Conservation (phyloP, 108 stramenopile species). For the Nitzschia putrida region DNA sequence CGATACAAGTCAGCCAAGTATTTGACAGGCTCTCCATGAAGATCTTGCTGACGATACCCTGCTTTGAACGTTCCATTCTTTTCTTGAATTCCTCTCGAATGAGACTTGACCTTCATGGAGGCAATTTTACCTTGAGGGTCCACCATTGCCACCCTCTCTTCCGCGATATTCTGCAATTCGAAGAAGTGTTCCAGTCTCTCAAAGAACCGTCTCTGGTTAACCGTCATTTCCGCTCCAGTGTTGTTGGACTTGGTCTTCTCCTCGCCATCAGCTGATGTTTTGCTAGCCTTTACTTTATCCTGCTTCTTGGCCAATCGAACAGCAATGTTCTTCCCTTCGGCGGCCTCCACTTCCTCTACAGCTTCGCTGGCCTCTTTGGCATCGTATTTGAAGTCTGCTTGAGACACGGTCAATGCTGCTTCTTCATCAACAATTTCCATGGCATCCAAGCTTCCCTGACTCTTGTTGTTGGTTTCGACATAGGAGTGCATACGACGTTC, state of each 20-base stretch:
- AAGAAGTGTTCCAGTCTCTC: slow-evolving; percentile 29
- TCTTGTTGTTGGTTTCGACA: background rate
- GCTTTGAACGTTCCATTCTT: slow-evolving; percentile 35
- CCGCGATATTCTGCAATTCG: slow-evolving; percentile 20
- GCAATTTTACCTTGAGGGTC: slow-evolving; percentile 37
- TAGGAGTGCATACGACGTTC: slow-evolving; percentile 37
- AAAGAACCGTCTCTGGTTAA: slow-evolving; percentile 30
- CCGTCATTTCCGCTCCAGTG: slow-evolving; percentile 9
- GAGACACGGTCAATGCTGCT: background rate
- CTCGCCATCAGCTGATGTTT: background rate
- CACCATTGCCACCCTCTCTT: slow-evolving; percentile 15
- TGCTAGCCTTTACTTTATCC: slow-evolving; percentile 1
- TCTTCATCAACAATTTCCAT: slow-evolving; percentile 4
- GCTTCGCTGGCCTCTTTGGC: slow-evolving; percentile 10
- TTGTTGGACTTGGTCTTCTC: background rate
- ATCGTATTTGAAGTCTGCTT: slow-evolving; percentile 2
- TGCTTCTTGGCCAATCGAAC: background rate
- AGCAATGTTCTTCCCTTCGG: background rate
- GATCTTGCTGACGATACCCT: slow-evolving; percentile 37
- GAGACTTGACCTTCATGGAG: slow-evolving; percentile 33
- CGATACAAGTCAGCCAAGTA: slow-evolving; percentile 31
- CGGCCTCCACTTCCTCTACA: slow-evolving; percentile 12
- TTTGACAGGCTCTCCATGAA: slow-evolving; percentile 27
- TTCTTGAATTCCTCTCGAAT: slow-evolving; percentile 34
- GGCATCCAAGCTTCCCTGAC: slow-evolving; percentile 2